Conservation (phyloP, 2,329 filamentous ascomycete species). For the Bipolaris oryzae region DNA sequence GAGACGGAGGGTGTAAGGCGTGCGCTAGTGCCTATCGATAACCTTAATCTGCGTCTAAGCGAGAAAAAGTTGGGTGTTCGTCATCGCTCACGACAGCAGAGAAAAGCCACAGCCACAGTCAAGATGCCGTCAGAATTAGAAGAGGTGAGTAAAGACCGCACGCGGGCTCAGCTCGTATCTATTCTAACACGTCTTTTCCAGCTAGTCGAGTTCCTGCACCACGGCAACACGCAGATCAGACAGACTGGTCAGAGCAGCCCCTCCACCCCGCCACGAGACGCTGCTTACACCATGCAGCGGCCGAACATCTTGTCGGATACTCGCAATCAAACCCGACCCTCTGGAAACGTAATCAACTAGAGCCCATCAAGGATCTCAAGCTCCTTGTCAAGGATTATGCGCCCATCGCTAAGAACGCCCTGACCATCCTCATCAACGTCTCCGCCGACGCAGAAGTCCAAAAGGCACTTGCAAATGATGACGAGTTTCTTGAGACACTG, state of each 20-base stretch:
- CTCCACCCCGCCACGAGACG: slow-evolving; percentile 29
- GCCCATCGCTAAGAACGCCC: slow-evolving; percentile 89
- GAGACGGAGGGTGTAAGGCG: slow-evolving; percentile 7
- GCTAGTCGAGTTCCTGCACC: slow-evolving; percentile 92
- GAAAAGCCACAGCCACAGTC: slow-evolving; percentile 22
- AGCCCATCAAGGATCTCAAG: slow-evolving; percentile 86
- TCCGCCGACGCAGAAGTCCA: slow-evolving; percentile 78
- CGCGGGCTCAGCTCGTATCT: background rate
- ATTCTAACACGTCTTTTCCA: slow-evolving; percentile 45
- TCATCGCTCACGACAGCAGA: slow-evolving; percentile 27
- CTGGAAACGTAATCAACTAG: slow-evolving; percentile 81
- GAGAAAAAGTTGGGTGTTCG: slow-evolving; percentile 32
- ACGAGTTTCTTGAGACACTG: slow-evolving; percentile 77
- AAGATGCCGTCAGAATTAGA: slow-evolving; percentile 59
- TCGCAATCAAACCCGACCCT: slow-evolving; percentile 75
- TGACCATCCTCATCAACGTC: slow-evolving; percentile 88
- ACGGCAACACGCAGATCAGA: slow-evolving; percentile 89
- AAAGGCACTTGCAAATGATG: slow-evolving; percentile 74
- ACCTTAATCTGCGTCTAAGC: slow-evolving; percentile 26
- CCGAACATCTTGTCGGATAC: slow-evolving; percentile 86
- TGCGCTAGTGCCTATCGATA: slow-evolving; percentile 42
- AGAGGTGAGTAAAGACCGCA: slow-evolving; percentile 44
- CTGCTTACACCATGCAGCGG: slow-evolving; percentile 59
- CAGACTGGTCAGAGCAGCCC: slow-evolving; percentile 66
- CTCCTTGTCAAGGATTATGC: slow-evolving; percentile 82